These are phyloP conservation scores for Pascua guehoae DNA, from an alignment of 1,284 basidiomycete genomes.

Conservation along the genomic window DNA sequence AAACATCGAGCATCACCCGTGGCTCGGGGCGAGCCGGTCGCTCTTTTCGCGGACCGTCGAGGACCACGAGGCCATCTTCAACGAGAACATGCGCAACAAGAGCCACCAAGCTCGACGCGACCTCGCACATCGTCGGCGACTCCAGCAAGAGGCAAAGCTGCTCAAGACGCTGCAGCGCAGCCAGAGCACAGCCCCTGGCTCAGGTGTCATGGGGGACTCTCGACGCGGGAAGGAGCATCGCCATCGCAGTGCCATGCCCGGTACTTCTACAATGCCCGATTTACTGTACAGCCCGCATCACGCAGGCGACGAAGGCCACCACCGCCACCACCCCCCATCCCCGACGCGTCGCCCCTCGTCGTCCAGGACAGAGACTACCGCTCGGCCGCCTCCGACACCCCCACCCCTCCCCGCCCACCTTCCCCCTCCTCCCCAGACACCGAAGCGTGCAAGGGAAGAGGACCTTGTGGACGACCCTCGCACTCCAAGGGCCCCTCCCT, in stretches of 20 bases:
- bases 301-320: constrained; percentile 18
- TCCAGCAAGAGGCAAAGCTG: constrained; percentile 39
- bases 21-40: constrained; percentile 67
- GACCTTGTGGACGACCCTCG: neutral
- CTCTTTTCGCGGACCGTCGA: constrained; percentile 68
- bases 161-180: constrained; percentile 34
- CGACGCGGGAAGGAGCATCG: constrained; percentile 31
- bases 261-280: constrained; percentile 44
- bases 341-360: neutral
- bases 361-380: no score
- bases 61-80: constrained; percentile 72
- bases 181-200: constrained; percentile 35
- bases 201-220: constrained; percentile 24
- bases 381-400: no score
- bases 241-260: constrained; percentile 50
- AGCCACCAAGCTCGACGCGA: constrained; percentile 69
- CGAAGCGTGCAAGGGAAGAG: neutral
- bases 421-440: neutral
- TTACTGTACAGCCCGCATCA: constrained; percentile 25
- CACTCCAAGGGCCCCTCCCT: neutral
- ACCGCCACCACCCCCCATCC: neutral
- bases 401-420: neutral
- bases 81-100: constrained; percentile 80
- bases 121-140: constrained; percentile 39
- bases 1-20: constrained; percentile 75